These are phyloP conservation scores for Pyrrhoderma lamaoense DNA, from an alignment of 1,284 basidiomycete genomes.

Conservation along the genomic window DNA sequence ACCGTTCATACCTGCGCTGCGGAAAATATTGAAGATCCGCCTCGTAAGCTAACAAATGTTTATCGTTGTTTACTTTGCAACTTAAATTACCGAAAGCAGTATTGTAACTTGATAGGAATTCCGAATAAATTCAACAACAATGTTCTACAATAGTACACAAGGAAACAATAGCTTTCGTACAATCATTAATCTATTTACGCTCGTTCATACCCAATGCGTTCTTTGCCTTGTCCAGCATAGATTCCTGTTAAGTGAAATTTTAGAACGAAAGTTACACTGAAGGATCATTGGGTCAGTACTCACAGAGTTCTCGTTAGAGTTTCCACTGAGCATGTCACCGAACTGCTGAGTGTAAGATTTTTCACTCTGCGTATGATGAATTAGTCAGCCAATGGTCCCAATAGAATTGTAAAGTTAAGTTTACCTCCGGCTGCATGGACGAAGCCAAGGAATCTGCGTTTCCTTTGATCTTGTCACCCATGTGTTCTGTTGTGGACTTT, in stretches of 20 bases:
- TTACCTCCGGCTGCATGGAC: constrained; percentile 37
- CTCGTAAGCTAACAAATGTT: too few species aligned
- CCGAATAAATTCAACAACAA: too few species aligned
- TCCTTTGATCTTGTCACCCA: constrained; percentile 45
- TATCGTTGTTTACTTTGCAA: too few species aligned
- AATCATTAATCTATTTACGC: constrained; percentile 21
- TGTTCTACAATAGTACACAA: too few species aligned
- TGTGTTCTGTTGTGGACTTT: constrained; percentile 46
- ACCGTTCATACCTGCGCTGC: too few species aligned
- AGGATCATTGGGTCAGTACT: constrained; percentile 10
- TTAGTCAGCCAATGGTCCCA: too few species aligned
- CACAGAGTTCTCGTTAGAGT: constrained; percentile 31
- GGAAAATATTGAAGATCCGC: too few species aligned
- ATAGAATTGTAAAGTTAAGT: too few species aligned
- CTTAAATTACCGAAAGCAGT: too few species aligned
- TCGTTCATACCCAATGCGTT: constrained; percentile 39
- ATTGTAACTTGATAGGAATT: too few species aligned
- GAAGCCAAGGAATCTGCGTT: constrained; percentile 30
- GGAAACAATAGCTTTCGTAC: too few species aligned
- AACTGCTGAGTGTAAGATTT: constrained; percentile 38
- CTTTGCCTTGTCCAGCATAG: constrained; percentile 44
- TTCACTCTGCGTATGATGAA: constrained; percentile 32
- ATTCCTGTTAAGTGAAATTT: constrained; percentile 26
- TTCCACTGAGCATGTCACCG: constrained; percentile 37
- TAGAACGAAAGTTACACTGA: neutral